Evolutionary conservation across 1,284 basidiomycete species (phyloP), one percentile per base, ranked within the genome.

Genomic region (Flammula alnicola): DNA sequence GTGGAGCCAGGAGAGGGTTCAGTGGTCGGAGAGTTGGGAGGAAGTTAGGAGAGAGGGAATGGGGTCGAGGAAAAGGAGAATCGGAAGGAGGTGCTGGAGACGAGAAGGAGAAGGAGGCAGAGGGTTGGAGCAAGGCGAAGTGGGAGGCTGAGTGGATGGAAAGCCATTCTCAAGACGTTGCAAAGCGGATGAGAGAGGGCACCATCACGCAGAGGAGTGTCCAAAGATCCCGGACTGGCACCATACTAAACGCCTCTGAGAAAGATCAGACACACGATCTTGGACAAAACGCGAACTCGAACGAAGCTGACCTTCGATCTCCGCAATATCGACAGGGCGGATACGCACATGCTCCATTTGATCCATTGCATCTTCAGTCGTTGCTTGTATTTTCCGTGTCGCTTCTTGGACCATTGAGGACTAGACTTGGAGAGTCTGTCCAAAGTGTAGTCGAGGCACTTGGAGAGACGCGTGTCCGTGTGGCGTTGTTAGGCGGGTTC

Each of bases 61-160:
- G 22, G 58, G 49, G 46, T 16, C 30, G 39, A 12, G 40, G 7
- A 25, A 26, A 11, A 16, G 7, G 5, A 23, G 30, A 9, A 25
- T n/a, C 11, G 27, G 8, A 51, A 43, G 35, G 54, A 29, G 36
- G 46, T 22, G 25, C 32, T 33, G 9, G 12, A 44, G 31, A 23
- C 36, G 45, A 39, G 48, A 16, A 44, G 25, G 31, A 35, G 20
- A 31, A 30, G 17, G 31, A n/a, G 16, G 26, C 16, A 29, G 47
- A 59, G 56, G 12, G 47, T 30, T 85, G 81, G 82, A 75, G 77
- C 60, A 84, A 82, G 66, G 72, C 71, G 11, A 73, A 68, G 44
- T 85, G 84, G 83, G 83, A 86, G 59, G 72, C 77, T 2, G 78
- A 85, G 54, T 86, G 83, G 81, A 79, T 81, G 56, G 65, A 66